These are phyloP conservation scores for Apiotrichum gracile DNA, from an alignment of 1,284 basidiomycete species.

Conservation along the genomic window DNA sequence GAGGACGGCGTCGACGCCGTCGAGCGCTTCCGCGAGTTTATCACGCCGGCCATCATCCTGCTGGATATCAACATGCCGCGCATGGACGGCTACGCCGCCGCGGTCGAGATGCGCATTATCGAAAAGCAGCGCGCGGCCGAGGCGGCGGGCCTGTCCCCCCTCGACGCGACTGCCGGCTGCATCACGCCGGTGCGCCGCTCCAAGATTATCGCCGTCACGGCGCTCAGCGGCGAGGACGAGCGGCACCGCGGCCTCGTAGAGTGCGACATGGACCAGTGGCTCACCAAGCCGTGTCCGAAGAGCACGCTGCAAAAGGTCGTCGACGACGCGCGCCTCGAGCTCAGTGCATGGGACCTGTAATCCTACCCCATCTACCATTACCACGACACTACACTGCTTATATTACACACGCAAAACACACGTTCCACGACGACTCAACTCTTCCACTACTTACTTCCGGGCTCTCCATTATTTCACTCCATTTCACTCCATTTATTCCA, in stretches of 20 bases:
- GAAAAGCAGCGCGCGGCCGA: constrained; percentile 20
- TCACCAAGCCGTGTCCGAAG: constrained; percentile 38
- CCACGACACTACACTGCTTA: not conserved
- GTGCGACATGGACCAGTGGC: constrained; percentile 41
- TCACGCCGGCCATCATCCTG: constrained; percentile 26
- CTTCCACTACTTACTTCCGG: too few relatives aligned
- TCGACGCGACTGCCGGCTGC: not conserved
- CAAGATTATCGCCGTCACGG: constrained; percentile 46
- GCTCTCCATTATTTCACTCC: too few relatives aligned
- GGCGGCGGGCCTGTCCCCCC: too few relatives aligned
- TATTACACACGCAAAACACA: too few relatives aligned
- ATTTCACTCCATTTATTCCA: too few relatives aligned
- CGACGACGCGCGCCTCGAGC: constrained; percentile 18
- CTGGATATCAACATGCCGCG: constrained; percentile 47
- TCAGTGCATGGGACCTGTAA: not conserved
- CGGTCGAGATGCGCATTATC: constrained; percentile 32
- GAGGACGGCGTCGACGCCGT: constrained; percentile 42
- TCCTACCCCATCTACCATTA: not conserved
- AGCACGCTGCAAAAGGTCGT: constrained; percentile 29
- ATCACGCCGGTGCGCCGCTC: constrained; percentile 8
- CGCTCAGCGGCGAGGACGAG: constrained; percentile 39
- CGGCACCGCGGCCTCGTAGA: constrained; percentile 36
- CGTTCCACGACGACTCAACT: too few relatives aligned
- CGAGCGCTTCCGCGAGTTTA: constrained; percentile 29
- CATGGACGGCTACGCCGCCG: constrained; percentile 43